Evolutionary conservation across 164 flowering plant genomes (phyloP).

Genomic region (Kingdonia uniflora): DNA sequence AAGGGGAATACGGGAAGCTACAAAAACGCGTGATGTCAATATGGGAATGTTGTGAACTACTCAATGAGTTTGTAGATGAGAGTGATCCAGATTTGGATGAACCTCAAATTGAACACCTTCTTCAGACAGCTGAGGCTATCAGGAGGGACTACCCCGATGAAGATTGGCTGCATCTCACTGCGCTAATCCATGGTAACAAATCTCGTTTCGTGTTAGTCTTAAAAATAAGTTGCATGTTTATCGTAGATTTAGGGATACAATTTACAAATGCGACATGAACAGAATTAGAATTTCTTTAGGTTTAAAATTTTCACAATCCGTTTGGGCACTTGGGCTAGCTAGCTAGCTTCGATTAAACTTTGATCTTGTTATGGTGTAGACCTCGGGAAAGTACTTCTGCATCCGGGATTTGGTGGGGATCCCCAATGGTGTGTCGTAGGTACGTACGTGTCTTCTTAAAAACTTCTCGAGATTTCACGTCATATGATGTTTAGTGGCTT

Average conservation of each 20-base stretch:
- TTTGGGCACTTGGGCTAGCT: too few species aligned
- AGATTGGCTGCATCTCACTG: constrained; percentile 41
- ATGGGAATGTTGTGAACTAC: constrained; percentile 40
- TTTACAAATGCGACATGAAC: too few species aligned
- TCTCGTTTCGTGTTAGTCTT: too few species aligned
- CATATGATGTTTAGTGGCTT: too few species aligned
- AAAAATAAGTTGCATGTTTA: too few species aligned
- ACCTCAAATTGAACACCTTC: constrained; percentile 35
- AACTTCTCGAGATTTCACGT: too few species aligned
- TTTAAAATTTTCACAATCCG: too few species aligned
- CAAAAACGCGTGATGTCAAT: constrained; percentile 25
- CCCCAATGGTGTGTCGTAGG: constrained; percentile 39
- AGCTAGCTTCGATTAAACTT: too few species aligned
- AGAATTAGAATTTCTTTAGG: too few species aligned
- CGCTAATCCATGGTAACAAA: constrained; percentile 31
- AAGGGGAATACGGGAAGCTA: constrained; percentile 26
- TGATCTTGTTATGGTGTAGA: constrained; percentile 13
- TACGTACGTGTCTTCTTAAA: constrained; percentile 9
- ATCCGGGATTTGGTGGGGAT: constrained; percentile 23
- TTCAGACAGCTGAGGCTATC: constrained; percentile 36
- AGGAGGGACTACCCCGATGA: constrained; percentile 32
- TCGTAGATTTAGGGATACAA: too few species aligned
- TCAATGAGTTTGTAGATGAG: constrained; percentile 17
- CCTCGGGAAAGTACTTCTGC: constrained; percentile 33
- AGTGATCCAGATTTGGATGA: constrained; percentile 30